These are phyloP conservation scores for Psilocybe azurescens DNA, from an alignment of 768 basidiomycete species.

Conservation along the genomic window DNA sequence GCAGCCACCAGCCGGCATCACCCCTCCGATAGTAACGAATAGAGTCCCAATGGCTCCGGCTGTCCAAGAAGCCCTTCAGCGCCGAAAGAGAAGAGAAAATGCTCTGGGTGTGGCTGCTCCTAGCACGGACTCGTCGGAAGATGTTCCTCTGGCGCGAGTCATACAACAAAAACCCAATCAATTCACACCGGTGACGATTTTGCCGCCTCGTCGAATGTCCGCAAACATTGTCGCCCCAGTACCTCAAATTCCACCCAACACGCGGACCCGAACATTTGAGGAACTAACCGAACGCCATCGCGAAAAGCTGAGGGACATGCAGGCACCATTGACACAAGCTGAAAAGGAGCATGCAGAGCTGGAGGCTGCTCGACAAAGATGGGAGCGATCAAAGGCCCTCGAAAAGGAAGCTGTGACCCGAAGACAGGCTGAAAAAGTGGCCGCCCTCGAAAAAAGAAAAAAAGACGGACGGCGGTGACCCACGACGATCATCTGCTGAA, in stretches of 20 bases:
- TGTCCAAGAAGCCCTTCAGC: slow-evolving; percentile 74
- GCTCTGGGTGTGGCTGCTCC: slow-evolving; percentile 52
- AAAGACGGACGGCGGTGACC: slow-evolving; percentile 34
- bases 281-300: slow-evolving; percentile 87
- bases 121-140: slow-evolving; percentile 51
- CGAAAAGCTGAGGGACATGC: slow-evolving; percentile 81
- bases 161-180: slow-evolving; percentile 28
- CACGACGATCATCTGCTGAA: slow-evolving; percentile 27
- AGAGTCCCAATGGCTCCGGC: slow-evolving; percentile 69
- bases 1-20: slow-evolving; percentile 81
- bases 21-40: slow-evolving; percentile 74
- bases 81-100: slow-evolving; percentile 76
- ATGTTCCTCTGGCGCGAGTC: slow-evolving; percentile 48
- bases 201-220: slow-evolving; percentile 50
- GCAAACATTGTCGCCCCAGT: slow-evolving; percentile 44
- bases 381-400: slow-evolving; percentile 77
- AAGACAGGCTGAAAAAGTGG: slow-evolving; percentile 74
- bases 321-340: slow-evolving; percentile 83
- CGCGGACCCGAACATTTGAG: slow-evolving; percentile 80
- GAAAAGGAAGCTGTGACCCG: slow-evolving; percentile 79
- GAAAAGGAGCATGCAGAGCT: slow-evolving; percentile 80
- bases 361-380: slow-evolving; percentile 76
- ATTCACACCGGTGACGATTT: slow-evolving; percentile 45
- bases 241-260: slow-evolving; percentile 53
- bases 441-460: slow-evolving; percentile 60